Conservation (phyloP, 2,329 filamentous ascomycete genomes). For the Aureobasidium sp. region DNA sequence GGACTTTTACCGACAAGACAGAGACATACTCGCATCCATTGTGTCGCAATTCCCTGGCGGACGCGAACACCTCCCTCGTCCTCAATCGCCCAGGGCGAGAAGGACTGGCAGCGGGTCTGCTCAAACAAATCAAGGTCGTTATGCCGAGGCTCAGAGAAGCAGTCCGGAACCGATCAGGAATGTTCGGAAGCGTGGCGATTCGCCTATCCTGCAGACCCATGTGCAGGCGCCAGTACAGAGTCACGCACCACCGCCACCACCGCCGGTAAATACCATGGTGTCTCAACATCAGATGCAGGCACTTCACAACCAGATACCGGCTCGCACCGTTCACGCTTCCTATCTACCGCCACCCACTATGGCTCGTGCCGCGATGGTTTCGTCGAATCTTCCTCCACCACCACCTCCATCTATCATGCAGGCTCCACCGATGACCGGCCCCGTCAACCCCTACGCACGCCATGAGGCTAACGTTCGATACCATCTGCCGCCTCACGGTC, state of each 20-base stretch:
- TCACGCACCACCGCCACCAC: neutral
- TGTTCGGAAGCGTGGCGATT: slow-evolving; percentile 11
- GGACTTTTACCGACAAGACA: slow-evolving; percentile 65
- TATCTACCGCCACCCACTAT: neutral
- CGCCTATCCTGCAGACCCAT: neutral
- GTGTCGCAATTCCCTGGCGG: slow-evolving; percentile 51
- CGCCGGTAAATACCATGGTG: neutral
- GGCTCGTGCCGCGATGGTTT: neutral
- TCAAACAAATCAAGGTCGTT: neutral
- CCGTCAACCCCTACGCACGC: slow-evolving; percentile 26
- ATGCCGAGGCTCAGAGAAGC: neutral
- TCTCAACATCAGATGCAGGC: slow-evolving; percentile 2
- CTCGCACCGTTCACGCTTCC: neutral
- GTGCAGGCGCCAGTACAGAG: neutral
- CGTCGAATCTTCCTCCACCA: neutral
- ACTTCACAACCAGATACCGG: neutral
- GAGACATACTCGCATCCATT: slow-evolving; percentile 63
- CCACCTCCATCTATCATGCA: slow-evolving; percentile 23
- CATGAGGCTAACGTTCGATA: neutral
- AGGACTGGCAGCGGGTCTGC: slow-evolving; percentile 16
- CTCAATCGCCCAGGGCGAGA: slow-evolving; percentile 33
- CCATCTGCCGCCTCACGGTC: slow-evolving; percentile 1
- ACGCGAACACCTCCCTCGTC: slow-evolving; percentile 38
- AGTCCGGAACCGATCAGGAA: slow-evolving; percentile 14
- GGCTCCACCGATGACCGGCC: slow-evolving; percentile 26